Evolutionary conservation across 805 yeast species (phyloP).

Genomic region (Tetrapisispora iriomotensis): DNA sequence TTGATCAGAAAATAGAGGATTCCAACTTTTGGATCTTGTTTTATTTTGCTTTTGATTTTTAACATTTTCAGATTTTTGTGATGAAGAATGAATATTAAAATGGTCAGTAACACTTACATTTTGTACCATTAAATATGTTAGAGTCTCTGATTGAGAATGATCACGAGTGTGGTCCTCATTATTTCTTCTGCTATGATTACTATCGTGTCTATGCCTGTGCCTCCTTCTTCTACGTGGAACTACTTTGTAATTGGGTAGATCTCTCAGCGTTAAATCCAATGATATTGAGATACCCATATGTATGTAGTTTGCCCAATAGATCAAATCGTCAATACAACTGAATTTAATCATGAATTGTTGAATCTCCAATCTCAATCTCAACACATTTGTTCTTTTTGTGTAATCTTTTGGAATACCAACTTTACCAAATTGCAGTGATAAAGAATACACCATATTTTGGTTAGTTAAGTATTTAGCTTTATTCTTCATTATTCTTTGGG

Average conservation of each 20-base stretch:
- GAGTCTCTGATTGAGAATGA: too few relatives aligned
- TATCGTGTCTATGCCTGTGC: constrained; percentile 12
- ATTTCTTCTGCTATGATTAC: not conserved
- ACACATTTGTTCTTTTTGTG: constrained; percentile 44
- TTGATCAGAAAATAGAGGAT: not conserved
- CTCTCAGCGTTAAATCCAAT: constrained; percentile 62
- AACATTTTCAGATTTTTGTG: too few relatives aligned
- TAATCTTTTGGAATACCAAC: constrained; percentile 83
- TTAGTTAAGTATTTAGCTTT: constrained; percentile 23
- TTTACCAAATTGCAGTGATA: constrained; percentile 73
- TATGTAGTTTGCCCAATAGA: constrained; percentile 68
- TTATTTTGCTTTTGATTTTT: too few relatives aligned
- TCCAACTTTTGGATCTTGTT: too few relatives aligned
- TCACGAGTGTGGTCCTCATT: not conserved
- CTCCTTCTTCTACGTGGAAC: constrained; percentile 57
- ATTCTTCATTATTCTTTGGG: constrained; percentile 10
- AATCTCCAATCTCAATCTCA: constrained; percentile 69
- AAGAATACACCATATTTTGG: constrained; percentile 42
- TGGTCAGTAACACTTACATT: too few relatives aligned
- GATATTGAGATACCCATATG: constrained; percentile 71
- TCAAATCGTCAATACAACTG: constrained; percentile 49
- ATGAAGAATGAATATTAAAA: too few relatives aligned
- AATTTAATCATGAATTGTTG: constrained; percentile 72
- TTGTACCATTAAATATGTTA: too few relatives aligned
- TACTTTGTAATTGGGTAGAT: constrained; percentile 64